Conservation (phyloP, 1,139 yeast species). For the Arxiozyma telluris region DNA sequence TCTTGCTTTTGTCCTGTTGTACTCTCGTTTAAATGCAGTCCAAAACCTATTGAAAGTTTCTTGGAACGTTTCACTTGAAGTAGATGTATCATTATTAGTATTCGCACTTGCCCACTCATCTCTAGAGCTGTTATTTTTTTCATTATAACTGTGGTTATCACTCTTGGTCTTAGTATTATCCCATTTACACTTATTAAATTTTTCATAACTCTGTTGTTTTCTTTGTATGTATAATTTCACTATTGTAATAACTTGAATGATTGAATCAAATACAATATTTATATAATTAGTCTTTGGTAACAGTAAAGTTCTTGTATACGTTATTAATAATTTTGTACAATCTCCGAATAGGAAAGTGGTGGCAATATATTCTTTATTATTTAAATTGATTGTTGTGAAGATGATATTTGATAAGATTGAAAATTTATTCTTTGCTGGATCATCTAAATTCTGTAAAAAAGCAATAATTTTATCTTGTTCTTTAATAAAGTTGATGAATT, state of each 20-base stretch:
- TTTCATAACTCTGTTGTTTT: not conserved
- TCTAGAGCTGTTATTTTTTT: not conserved
- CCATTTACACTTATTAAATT: not conserved
- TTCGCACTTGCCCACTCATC: not conserved
- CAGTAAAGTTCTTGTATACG: not conserved
- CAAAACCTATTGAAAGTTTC: not conserved
- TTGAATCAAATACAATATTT: not conserved
- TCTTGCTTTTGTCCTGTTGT: not conserved
- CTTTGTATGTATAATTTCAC: not conserved
- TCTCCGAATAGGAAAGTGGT: conserved; percentile 9
- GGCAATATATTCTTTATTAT: conserved; percentile 4
- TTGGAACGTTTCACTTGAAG: not conserved
- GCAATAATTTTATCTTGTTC: conserved; percentile 9
- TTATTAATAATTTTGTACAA: conserved; percentile 3
- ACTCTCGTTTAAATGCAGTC: not conserved
- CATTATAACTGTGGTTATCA: not conserved
- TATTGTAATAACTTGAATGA: not conserved
- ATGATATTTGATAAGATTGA: conserved; percentile 5
- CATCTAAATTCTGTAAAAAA: conserved; percentile 8
- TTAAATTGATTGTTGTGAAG: conserved; percentile 3
- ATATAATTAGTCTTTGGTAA: conserved; percentile 5
- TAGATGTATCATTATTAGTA: not conserved
- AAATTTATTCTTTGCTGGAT: conserved; percentile 5
- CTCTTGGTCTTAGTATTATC: not conserved
- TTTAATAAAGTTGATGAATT: conserved; percentile 8